phyloP scores from a whole-genome alignment of 192 early-diverging fungal species.

The Linnemannia schmuckeri region DNA sequence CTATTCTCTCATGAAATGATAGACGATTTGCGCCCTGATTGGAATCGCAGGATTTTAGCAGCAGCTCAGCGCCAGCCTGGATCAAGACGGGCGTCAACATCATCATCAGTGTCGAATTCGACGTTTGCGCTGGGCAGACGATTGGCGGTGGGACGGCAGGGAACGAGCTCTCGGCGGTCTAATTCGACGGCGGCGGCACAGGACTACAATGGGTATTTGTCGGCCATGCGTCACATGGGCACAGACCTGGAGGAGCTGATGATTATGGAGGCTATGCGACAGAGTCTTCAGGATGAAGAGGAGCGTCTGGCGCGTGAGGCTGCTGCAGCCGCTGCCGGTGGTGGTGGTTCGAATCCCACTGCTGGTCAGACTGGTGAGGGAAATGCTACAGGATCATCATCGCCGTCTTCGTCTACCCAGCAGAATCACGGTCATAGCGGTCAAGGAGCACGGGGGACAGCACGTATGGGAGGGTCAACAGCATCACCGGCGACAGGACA shows the following conservation, averaged over 20 bases:
- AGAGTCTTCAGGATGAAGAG: conserved; percentile 76
- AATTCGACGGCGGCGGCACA: conserved; percentile 57
- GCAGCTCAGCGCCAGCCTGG: conserved; percentile 60
- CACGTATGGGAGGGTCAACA: background rate
- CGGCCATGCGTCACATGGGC: conserved; percentile 81
- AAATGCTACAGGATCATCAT: background rate
- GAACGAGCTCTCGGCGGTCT: conserved; percentile 38
- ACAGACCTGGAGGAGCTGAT: conserved; percentile 92
- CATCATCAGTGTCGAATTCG: conserved; percentile 39
- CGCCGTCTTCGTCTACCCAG: background rate
- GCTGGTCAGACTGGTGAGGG: background rate
- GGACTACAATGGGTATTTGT: conserved; percentile 71
- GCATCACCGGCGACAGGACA: background rate
- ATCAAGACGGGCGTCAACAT: conserved; percentile 55
- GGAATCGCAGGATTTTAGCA: conserved; percentile 60
- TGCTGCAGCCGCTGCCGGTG: conserved; percentile 17
- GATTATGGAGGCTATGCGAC: conserved; percentile 92
- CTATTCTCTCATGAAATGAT: background rate
- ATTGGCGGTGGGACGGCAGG: conserved; percentile 32
- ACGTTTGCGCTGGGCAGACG: conserved; percentile 49
- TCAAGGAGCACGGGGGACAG: background rate
- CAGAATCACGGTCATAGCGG: background rate
- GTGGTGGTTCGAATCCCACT: background rate
- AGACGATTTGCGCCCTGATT: conserved; percentile 83
- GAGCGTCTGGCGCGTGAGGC: conserved; percentile 60